These are phyloP conservation scores for Tylopilus vinaceipallidus DNA, from an alignment of 768 basidiomycete species.

Conservation along the genomic window DNA sequence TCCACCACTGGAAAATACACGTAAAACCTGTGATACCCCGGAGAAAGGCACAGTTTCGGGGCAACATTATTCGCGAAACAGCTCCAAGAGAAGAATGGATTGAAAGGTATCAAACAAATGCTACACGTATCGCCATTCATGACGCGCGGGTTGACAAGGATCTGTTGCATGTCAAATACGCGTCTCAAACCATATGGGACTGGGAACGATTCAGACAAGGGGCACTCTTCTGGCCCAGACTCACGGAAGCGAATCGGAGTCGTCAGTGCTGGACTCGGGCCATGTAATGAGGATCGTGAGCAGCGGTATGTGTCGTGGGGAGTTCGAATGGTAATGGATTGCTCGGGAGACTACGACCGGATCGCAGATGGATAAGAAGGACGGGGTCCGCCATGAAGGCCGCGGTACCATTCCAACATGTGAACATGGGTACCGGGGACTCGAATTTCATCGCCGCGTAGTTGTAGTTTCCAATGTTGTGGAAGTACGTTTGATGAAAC, in stretches of 20 bases:
- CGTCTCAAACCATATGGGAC: constrained; percentile 44
- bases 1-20: constrained; percentile 36
- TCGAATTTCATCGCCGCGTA: constrained; percentile 36
- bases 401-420: constrained; percentile 47
- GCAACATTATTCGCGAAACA: not conserved
- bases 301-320: constrained; percentile 13
- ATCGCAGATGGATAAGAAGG: constrained; percentile 38
- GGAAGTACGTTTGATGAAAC: constrained; percentile 36
- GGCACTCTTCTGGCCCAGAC: constrained; percentile 18
- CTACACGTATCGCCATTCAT: constrained; percentile 33
- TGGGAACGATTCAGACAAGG: constrained; percentile 38
- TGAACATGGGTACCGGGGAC: constrained; percentile 42
- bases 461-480: constrained; percentile 36
- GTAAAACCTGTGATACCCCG: constrained; percentile 29
- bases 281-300: constrained; percentile 11
- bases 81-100: not conserved
- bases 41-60: not conserved
- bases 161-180: constrained; percentile 36
- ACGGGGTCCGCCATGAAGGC: constrained; percentile 41
- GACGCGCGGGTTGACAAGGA: constrained; percentile 40
- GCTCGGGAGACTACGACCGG: constrained; percentile 35
- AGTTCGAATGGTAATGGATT: constrained; percentile 24
- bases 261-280: constrained; percentile 19
- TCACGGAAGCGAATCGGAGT: constrained; percentile 16
- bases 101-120: not conserved